Conservation (phyloP, 2,329 filamentous ascomycete species). For the Diplodia intermedia region DNA sequence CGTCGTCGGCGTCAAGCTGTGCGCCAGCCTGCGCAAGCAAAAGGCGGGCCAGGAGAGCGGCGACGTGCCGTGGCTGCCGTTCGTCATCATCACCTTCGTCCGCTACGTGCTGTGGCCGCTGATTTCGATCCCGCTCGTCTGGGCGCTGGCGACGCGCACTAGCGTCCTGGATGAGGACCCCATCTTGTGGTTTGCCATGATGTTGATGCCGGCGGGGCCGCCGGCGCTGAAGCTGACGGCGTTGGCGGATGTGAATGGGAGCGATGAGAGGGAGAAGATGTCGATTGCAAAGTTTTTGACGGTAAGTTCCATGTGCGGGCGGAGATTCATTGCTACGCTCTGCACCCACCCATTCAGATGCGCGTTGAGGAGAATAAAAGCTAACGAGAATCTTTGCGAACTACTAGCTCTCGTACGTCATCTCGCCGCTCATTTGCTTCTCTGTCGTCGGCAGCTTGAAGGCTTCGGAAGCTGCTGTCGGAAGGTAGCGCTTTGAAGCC, state of each 20-base stretch:
- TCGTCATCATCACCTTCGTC: slow-evolving; percentile 61
- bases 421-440: slow-evolving; percentile 54
- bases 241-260: slow-evolving; percentile 58
- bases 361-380: too few relatives aligned
- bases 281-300: slow-evolving; percentile 61
- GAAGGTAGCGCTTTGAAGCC: not conserved
- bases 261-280: slow-evolving; percentile 59
- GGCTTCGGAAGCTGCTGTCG: slow-evolving; percentile 46
- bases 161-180: slow-evolving; percentile 61
- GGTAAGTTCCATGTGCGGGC: slow-evolving; percentile 41
- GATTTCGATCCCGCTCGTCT: slow-evolving; percentile 63
- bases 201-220: slow-evolving; percentile 65
- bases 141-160: slow-evolving; percentile 61
- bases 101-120: slow-evolving; percentile 68
- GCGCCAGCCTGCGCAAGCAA: slow-evolving; percentile 58
- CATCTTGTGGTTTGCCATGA: slow-evolving; percentile 70
- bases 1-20: slow-evolving; percentile 71
- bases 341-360: not conserved
- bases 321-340: not conserved
- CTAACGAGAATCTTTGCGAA: too few relatives aligned
- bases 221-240: slow-evolving; percentile 62
- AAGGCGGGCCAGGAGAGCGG: slow-evolving; percentile 52
- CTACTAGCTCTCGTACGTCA: slow-evolving; percentile 50
- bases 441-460: slow-evolving; percentile 53
- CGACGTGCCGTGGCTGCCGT: slow-evolving; percentile 57